phyloP scores from a whole-genome alignment of 371 early-diverging fungal species.

The Mortierella sp. region DNA sequence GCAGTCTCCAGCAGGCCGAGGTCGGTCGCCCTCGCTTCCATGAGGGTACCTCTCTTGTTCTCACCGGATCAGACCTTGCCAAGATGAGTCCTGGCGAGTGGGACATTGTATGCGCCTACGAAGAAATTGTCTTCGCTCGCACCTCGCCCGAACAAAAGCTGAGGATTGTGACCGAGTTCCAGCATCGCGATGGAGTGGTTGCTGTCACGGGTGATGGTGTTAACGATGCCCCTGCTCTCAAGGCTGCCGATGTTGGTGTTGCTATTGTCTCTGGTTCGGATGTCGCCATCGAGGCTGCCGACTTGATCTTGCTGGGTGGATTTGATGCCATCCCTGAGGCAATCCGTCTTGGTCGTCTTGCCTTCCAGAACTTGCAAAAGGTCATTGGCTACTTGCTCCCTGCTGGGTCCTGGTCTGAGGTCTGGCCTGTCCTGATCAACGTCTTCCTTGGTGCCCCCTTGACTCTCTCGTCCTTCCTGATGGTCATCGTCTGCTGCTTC shows the following conservation, averaged over 20 bases:
- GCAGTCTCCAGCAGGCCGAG: not conserved
- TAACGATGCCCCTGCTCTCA: conserved; percentile 92
- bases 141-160: conserved; percentile 90
- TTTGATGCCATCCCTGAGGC: conserved; percentile 81
- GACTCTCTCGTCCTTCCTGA: conserved; percentile 73
- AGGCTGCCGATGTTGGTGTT: conserved; percentile 84
- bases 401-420: conserved; percentile 78
- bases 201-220: conserved; percentile 95
- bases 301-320: conserved; percentile 80
- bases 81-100: conserved; percentile 67
- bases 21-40: conserved; percentile 46
- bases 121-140: conserved; percentile 88
- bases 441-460: conserved; percentile 77
- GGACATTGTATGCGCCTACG: conserved; percentile 72
- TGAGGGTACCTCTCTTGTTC: conserved; percentile 60
- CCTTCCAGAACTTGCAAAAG: conserved; percentile 89
- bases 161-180: conserved; percentile 80
- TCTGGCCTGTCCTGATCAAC: conserved; percentile 78
- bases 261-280: conserved; percentile 84
- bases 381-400: conserved; percentile 83
- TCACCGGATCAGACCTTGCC: conserved; percentile 69
- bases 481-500: conserved; percentile 75
- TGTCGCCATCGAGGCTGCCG: conserved; percentile 85
- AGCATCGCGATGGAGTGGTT: conserved; percentile 74
- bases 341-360: conserved; percentile 84